Conservation (phyloP, 441 rosid species). For the Bruguiera hainesii region DNA sequence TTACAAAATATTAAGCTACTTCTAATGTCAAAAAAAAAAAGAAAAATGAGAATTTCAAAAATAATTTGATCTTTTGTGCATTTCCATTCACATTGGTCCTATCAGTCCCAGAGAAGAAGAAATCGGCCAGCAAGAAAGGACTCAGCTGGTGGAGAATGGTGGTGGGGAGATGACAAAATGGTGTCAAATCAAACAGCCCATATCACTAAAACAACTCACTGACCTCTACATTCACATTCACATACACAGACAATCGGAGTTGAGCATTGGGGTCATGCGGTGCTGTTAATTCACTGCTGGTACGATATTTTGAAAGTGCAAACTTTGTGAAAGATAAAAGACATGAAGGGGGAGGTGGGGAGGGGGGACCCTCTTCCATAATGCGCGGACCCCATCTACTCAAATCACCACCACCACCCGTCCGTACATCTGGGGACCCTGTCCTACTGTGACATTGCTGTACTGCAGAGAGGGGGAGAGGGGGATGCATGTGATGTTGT, state of each 20-base stretch:
- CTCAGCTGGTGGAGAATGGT: neutral
- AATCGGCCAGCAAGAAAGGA: neutral
- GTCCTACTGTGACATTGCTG: neutral
- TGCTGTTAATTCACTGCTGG: too few species aligned
- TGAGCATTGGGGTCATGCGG: too few species aligned
- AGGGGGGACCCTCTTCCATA: slow-evolving; percentile 6
- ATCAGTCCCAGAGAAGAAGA: too few species aligned
- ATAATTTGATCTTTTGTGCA: too few species aligned
- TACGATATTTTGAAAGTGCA: neutral
- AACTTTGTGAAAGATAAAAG: neutral
- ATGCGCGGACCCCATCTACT: neutral
- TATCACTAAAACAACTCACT: neutral
- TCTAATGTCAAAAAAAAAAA: too few species aligned
- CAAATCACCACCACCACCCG: slow-evolving; percentile 11
- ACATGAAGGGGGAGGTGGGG: neutral
- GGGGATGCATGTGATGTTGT: slow-evolving; percentile 6
- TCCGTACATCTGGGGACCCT: slow-evolving; percentile 9
- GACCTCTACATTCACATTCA: neutral
- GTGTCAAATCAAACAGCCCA: neutral
- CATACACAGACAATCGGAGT: too few species aligned
- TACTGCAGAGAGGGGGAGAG: neutral
- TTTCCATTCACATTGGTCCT: too few species aligned
- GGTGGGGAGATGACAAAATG: neutral
- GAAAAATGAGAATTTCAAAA: too few species aligned
- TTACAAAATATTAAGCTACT: too few species aligned